These are phyloP conservation scores for Gilbertella persicaria DNA, from an alignment of 371 early-diverging fungal genomes.

Conservation along the genomic window DNA sequence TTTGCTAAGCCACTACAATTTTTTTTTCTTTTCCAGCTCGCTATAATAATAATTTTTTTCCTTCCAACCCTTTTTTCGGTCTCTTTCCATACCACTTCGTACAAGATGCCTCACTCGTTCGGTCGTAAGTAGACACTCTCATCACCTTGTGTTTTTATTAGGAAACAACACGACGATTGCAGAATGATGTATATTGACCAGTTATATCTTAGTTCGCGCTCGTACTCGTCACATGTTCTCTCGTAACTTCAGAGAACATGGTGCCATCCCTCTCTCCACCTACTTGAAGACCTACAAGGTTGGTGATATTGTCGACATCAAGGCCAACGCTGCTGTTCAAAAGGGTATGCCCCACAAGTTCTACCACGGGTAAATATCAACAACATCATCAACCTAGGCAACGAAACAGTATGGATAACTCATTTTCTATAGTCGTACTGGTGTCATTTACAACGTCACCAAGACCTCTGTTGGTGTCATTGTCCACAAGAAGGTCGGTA, in stretches of 20 bases:
- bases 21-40: slow-evolving; percentile 15
- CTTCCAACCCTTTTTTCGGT: slow-evolving; percentile 21
- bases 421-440: slow-evolving; percentile 78
- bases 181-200: background rate
- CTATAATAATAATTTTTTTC: slow-evolving; percentile 33
- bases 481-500: slow-evolving; percentile 97
- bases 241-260: slow-evolving; percentile 95
- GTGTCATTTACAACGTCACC: slow-evolving; percentile 98
- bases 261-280: slow-evolving; percentile 93
- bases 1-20: slow-evolving; percentile 29
- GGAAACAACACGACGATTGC: background rate
- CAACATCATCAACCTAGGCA: too few species aligned
- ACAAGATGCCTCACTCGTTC: slow-evolving; percentile 92
- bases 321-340: slow-evolving; percentile 92
- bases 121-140: slow-evolving; percentile 64
- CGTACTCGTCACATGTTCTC: slow-evolving; percentile 99
- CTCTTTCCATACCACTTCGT: slow-evolving; percentile 29
- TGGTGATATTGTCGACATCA: slow-evolving; percentile 99
- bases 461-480: slow-evolving; percentile 98
- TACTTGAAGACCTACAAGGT: slow-evolving; percentile 98
- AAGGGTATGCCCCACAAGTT: slow-evolving; percentile 99
- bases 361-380: slow-evolving; percentile 92
- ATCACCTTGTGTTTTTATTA: background rate
- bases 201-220: slow-evolving; percentile 70
- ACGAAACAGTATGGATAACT: background rate